Percentiles rank a stretch among this genome's conserved stretches.
Conservation (phyloP, 106 monocot species). For the Phalaenopsis equestris region DNA sequence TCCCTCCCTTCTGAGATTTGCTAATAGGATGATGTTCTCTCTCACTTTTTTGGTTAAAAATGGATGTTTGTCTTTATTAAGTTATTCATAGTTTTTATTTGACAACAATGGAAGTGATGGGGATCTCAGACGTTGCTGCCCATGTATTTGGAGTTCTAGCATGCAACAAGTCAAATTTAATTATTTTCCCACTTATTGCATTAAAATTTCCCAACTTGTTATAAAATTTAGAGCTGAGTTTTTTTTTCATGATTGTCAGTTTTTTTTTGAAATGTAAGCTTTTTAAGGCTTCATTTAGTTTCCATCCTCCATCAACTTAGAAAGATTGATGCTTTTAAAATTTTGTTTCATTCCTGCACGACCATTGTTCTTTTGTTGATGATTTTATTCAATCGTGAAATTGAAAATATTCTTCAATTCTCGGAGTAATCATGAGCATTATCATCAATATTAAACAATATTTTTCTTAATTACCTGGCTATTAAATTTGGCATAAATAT, state of each 20-base stretch:
- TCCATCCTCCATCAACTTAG: not conserved
- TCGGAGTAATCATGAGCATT: too few relatives aligned
- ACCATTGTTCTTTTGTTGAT: too few relatives aligned
- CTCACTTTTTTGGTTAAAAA: too few relatives aligned
- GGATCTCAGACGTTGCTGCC: not conserved
- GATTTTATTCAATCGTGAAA: too few relatives aligned
- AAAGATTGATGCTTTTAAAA: not conserved
- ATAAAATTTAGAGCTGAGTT: not conserved
- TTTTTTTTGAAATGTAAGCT: slow-evolving; percentile 1
- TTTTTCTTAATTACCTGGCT: too few relatives aligned
- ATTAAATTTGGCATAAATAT: too few relatives aligned
- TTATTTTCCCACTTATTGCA: not conserved
- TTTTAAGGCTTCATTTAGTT: not conserved
- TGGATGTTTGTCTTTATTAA: too few relatives aligned
- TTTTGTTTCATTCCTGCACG: not conserved
- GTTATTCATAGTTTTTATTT: not conserved
- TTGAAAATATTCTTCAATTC: too few relatives aligned
- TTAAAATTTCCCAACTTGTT: not conserved
- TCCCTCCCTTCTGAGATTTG: too few relatives aligned
- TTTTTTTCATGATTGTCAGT: not conserved
- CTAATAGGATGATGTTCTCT: too few relatives aligned
- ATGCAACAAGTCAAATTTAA: not conserved
- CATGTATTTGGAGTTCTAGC: not conserved
- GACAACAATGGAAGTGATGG: not conserved
- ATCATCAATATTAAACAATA: too few relatives aligned